Conservation (phyloP, 768 basidiomycete genomes). For the Cystobasidium onofrii region DNA sequence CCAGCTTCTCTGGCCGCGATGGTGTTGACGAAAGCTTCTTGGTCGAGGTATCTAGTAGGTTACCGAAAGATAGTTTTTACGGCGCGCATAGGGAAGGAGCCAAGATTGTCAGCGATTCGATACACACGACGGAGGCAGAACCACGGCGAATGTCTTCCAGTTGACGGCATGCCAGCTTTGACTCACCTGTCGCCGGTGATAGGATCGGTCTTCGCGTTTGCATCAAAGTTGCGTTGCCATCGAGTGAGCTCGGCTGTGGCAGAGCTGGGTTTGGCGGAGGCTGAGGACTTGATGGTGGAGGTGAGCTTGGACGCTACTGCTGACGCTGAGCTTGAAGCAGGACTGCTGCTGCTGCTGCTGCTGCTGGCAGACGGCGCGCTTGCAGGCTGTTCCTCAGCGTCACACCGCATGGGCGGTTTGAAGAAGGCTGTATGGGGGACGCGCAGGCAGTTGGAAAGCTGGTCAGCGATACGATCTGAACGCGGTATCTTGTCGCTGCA, state of each 20-base stretch:
- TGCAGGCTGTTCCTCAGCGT: conserved; percentile 1
- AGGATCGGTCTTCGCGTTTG: conserved; percentile 60
- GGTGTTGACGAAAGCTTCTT: conserved; percentile 84
- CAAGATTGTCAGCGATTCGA: not conserved
- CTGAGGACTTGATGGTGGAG: conserved; percentile 3
- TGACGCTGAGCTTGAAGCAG: conserved; percentile 1
- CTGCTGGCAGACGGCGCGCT: not conserved
- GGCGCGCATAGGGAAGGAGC: not conserved
- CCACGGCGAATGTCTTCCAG: conserved; percentile 2
- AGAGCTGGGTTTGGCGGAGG: not conserved
- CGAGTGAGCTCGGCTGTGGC: conserved; percentile 18
- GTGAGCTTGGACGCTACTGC: not conserved
- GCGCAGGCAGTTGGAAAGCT: too few relatives aligned
- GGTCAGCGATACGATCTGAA: too few relatives aligned
- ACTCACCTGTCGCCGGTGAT: conserved; percentile 69
- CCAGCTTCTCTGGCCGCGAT: conserved; percentile 82
- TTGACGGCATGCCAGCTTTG: not conserved
- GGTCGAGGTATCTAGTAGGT: conserved; percentile 67
- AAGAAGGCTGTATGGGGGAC: conserved; percentile 6
- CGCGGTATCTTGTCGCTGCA: not conserved
- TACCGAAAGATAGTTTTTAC: not conserved
- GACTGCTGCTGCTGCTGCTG: conserved; percentile 5
- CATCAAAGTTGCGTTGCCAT: conserved; percentile 81
- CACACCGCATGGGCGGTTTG: conserved; percentile 23
- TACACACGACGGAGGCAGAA: too few relatives aligned